A percentile compares a stretch with the other conserved stretches of the same genome.
Conservation (phyloP, 345 rosid genomes). For the Hibiscus mutabilis region DNA sequence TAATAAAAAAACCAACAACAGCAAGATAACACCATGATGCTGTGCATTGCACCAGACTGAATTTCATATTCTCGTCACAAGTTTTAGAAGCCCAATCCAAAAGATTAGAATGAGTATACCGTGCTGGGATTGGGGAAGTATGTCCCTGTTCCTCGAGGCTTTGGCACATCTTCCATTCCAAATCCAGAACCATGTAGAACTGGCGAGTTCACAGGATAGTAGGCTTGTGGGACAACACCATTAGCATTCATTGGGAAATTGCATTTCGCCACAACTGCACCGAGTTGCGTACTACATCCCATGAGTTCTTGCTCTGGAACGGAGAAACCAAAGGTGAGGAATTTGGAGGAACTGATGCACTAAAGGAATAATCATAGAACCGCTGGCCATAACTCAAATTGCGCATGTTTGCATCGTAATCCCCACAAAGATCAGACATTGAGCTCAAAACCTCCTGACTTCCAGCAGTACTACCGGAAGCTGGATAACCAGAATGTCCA, state of each 20-base stretch:
- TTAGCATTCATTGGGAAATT: conserved; percentile 37
- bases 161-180: conserved; percentile 58
- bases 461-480: conserved; percentile 23
- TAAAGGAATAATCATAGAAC: conserved; percentile 38
- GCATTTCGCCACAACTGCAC: conserved; percentile 35
- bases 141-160: conserved; percentile 83
- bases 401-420: conserved; percentile 36
- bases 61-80: conserved; percentile 8
- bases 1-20: not conserved
- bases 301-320: conserved; percentile 43
- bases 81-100: conserved; percentile 12
- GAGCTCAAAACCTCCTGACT: conserved; percentile 27
- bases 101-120: conserved; percentile 33
- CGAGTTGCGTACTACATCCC: conserved; percentile 49
- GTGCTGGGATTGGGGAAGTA: conserved; percentile 53
- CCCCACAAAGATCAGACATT: conserved; percentile 60
- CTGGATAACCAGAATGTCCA: conserved; percentile 24
- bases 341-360: conserved; percentile 34
- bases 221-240: conserved; percentile 36
- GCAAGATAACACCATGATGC: conserved; percentile 9
- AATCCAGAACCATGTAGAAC: conserved; percentile 34
- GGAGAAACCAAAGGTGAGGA: conserved; percentile 38
- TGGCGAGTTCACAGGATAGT: conserved; percentile 31
- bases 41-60: conserved; percentile 8
- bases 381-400: conserved; percentile 40